Conservation (phyloP, 78 protist genomes). For the Dictyostelium firmibasis region DNA sequence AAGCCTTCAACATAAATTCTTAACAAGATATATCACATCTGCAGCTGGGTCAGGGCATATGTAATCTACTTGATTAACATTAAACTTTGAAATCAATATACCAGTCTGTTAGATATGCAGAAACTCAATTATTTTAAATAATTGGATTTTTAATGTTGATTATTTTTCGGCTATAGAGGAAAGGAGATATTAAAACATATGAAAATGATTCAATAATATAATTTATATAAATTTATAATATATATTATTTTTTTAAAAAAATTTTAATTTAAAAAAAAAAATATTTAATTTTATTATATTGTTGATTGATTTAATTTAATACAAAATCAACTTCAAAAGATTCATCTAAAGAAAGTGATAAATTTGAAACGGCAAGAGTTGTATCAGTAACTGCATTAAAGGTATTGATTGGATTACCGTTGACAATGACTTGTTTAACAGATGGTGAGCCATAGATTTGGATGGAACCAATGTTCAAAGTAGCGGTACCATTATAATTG, state of each 20-base stretch:
- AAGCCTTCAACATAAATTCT: no score
- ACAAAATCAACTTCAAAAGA: constrained; percentile 29
- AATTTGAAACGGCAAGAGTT: background rate
- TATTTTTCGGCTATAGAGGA: no score
- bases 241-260: background rate
- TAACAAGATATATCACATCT: no score
- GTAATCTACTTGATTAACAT: no score
- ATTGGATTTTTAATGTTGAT: no score
- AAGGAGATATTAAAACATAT: no score
- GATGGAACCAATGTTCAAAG: background rate
- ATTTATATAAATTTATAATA: no score
- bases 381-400: background rate
- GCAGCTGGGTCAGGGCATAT: no score
- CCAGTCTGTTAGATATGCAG: no score
- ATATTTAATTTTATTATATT: background rate
- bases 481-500: background rate
- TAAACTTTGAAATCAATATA: no score
- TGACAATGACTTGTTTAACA: background rate
- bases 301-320: background rate
- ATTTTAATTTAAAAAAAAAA: background rate
- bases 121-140: no score
- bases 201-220: no score
- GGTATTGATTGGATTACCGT: constrained; percentile 13
- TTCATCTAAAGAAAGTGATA: background rate
- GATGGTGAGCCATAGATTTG: constrained; percentile 29